These are phyloP conservation scores for Xylariaceae sp. DNA, from an alignment of 2,329 filamentous ascomycete species.

Conservation along the genomic window DNA sequence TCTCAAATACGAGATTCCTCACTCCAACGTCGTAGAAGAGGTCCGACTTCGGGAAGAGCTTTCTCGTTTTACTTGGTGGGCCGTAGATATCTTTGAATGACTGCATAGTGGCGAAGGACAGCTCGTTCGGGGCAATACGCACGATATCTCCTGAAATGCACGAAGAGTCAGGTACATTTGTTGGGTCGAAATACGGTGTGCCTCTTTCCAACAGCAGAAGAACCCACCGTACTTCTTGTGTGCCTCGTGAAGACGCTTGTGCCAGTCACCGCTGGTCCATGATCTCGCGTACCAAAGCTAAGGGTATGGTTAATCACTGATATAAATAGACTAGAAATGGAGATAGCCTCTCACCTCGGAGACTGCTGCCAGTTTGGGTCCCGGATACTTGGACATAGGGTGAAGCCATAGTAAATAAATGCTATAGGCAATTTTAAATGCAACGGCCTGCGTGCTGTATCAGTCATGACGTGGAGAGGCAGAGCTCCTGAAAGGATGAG, in stretches of 20 bases:
- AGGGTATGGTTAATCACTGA: background rate
- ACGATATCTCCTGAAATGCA: conserved; percentile 27
- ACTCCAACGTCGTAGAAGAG: conserved; percentile 13
- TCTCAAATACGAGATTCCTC: conserved; percentile 11
- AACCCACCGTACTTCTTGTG: conserved; percentile 11
- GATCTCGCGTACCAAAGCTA: conserved; percentile 13
- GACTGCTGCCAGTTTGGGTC: conserved; percentile 12
- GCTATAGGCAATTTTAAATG: conserved; percentile 4
- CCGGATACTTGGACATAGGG: conserved; percentile 17
- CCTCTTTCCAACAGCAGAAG: too few species aligned
- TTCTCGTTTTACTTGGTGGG: conserved; percentile 13
- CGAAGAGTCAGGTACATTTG: background rate
- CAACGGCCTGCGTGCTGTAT: background rate
- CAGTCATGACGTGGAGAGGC: too few species aligned
- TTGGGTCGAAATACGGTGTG: background rate
- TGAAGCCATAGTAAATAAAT: conserved; percentile 14
- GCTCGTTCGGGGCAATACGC: conserved; percentile 36
- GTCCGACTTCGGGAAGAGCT: conserved; percentile 2
- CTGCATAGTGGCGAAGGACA: conserved; percentile 35
- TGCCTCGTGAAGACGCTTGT: conserved; percentile 4
- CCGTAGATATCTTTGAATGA: conserved; percentile 34
- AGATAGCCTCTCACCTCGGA: conserved; percentile 9
- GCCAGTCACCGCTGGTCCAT: conserved; percentile 8
- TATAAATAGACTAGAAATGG: background rate
- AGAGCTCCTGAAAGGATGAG: too few species aligned